Conservation (phyloP, 176 grass and related monocot genomes). For the Guadua angustifolia region DNA sequence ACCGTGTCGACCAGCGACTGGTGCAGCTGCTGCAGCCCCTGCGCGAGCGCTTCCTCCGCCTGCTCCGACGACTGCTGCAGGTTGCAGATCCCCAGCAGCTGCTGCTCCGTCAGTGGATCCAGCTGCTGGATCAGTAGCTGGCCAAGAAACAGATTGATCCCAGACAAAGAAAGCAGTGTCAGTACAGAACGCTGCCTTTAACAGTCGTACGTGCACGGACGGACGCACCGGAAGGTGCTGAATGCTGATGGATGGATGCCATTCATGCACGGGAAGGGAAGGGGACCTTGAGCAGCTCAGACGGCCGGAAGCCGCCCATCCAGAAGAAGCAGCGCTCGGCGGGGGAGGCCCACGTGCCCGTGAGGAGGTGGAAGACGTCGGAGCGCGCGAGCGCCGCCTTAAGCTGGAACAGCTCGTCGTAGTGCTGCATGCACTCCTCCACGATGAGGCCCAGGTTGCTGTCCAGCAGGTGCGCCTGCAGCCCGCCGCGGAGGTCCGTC, state of each 20-base stretch:
- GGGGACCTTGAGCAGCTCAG: conserved; percentile 84
- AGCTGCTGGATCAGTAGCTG: conserved; percentile 77
- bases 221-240: not conserved
- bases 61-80: conserved; percentile 91
- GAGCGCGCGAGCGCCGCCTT: conserved; percentile 62
- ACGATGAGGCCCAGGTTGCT: conserved; percentile 69
- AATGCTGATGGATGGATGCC: not conserved
- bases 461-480: conserved; percentile 78
- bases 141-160: not conserved
- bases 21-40: conserved; percentile 81
- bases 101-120: conserved; percentile 89
- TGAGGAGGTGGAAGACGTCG: conserved; percentile 93
- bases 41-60: conserved; percentile 84
- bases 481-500: conserved; percentile 61
- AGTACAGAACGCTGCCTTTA: conserved; percentile 22
- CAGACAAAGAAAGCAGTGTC: not conserved
- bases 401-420: conserved; percentile 90
- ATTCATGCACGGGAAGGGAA: not conserved
- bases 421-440: conserved; percentile 83
- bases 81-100: conserved; percentile 69
- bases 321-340: conserved; percentile 95
- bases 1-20: conserved; percentile 67
- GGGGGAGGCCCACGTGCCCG: conserved; percentile 71
- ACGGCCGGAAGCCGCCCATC: conserved; percentile 98
- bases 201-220: conserved; percentile 1